Evolutionary conservation across 2,329 filamentous ascomycete genomes (phyloP), one percentile per base, ranked within the genome.

Genomic region (Juglanconis oblonga): DNA sequence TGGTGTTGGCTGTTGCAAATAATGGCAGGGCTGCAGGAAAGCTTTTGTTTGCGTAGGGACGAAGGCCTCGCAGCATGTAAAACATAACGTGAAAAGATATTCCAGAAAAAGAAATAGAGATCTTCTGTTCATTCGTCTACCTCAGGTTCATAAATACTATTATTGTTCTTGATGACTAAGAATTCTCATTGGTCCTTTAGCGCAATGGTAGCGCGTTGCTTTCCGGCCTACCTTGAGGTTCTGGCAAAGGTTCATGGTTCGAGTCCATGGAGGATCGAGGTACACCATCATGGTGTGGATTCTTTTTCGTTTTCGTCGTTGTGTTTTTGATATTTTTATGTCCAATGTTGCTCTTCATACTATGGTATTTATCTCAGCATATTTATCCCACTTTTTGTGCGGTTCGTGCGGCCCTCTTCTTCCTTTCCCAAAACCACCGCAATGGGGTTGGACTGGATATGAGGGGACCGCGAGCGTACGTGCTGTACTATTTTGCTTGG

Each of bases 141-240:
- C 24, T 24, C 24, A 24, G 24, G 24, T 24, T 24, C 24, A 24
- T 24, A 24, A 24, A 40, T 13, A 40, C 36, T 3, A 13, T 13
- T 9, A 9, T 8, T 40, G 36, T 40, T 2, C 36, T 40, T 40
- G 13, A 40, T 40, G 36, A 40, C 36, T 9, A 40, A 40, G 8
- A 40, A 8, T 49, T 11, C 36, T 32, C 2, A 24, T 29, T 6
- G 54, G 54, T 50, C 54, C 44, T 42, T 56, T 56, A 44, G 54
- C 54, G 54, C 54, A 56, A 56, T 56, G 54, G 54, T 56, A 56
- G 54, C 54, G 54, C 44, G 53, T 56, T 29, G 40, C 35, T 50
- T 50, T 56, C 54, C 53, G 40, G 53, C 42, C 10, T 55, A 24
- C 4, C 10, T 33, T 5, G 17, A 29, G 53, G 45, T 49, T 49